Conservation (phyloP, 345 rosid species). For the Punica granatum region DNA sequence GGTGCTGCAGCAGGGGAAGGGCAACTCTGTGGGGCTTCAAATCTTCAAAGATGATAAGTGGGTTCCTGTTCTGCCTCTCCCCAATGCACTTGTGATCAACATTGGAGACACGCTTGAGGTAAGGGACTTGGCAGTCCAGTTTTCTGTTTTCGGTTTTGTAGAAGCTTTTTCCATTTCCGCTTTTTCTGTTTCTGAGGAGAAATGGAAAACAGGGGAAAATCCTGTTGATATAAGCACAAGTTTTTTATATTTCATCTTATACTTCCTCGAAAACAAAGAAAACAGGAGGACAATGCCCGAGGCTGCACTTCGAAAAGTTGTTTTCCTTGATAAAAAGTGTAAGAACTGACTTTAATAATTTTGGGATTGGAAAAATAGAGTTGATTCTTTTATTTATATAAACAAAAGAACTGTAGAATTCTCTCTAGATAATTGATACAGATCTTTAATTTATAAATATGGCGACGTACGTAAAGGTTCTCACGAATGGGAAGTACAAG, state of each 20-base stretch:
- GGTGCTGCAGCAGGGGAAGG: slow-evolving; percentile 72
- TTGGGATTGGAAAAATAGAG: too few species aligned
- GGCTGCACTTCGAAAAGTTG: too few species aligned
- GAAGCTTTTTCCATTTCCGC: too few species aligned
- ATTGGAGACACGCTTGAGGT: slow-evolving; percentile 14
- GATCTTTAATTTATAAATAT: background rate
- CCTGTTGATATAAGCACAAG: too few species aligned
- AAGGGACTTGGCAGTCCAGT: background rate
- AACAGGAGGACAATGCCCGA: too few species aligned
- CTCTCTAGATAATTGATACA: background rate
- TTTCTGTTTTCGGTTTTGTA: background rate
- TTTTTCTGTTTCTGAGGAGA: background rate
- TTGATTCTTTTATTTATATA: too few species aligned
- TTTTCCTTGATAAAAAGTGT: too few species aligned
- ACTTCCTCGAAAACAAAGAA: too few species aligned
- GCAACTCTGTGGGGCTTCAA: slow-evolving; percentile 69
- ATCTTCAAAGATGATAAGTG: slow-evolving; percentile 15
- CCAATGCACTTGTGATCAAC: slow-evolving; percentile 12
- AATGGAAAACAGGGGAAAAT: background rate
- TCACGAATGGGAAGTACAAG: slow-evolving; percentile 88
- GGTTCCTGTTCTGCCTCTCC: slow-evolving; percentile 9
- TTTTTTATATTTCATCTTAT: background rate
- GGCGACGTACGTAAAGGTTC: slow-evolving; percentile 36
- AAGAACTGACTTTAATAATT: too few species aligned
- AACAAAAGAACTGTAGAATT: background rate